Evolutionary conservation across 2,329 filamentous ascomycete genomes (phyloP), one percentile per base, ranked within the genome.

Genomic region (Passalora sequoiae): DNA sequence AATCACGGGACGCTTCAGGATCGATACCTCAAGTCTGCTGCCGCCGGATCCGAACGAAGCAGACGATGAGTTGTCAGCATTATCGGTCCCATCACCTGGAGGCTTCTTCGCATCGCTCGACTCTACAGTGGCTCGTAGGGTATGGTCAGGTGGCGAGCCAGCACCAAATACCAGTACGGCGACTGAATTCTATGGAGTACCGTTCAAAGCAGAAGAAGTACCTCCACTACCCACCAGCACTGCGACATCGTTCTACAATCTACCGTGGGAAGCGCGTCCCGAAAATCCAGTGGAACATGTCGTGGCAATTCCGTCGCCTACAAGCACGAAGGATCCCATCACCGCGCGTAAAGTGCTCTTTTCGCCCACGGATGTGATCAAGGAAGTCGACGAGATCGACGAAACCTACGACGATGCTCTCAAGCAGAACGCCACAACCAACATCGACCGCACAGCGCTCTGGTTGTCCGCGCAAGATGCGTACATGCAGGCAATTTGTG

Each of bases 41-140:
- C 44, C 54, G n/a, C 46, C 54, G 17, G 49, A 45, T 32, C 44
- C 51, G 10, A 72, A 81, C 10, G 82, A 83, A 43, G 85, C 83
- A 28, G 75, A 61, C 20, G 60, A 63, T 35, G 58, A 61, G 41
- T 49, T 96, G 50, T 89, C 86, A 15, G 81, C 78, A 46, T 76
- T 96, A 15, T 89, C 89, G 19, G 89, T 97, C 4, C 91, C 89
- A 4, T 96, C 91, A 0, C 91, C 91, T 0, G 84, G 87, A 19
- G 88, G 85, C 1, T 96, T 96, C 73, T 96, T 96, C 66, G 86
- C 86, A 2, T 88, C 84, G 0, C 76, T 96, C 20, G 86, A 84
- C 27, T 79, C 83, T 3, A 77, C 80, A 40, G 46, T 61, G 20
- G 81, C 83, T 27, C 80, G 89, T 40, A 81, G 83, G 59, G 92